A percentile compares a stretch with the other conserved stretches of the same genome.
Conservation (phyloP, 2,329 filamentous ascomycete species). For the Ophiostoma piceae region DNA sequence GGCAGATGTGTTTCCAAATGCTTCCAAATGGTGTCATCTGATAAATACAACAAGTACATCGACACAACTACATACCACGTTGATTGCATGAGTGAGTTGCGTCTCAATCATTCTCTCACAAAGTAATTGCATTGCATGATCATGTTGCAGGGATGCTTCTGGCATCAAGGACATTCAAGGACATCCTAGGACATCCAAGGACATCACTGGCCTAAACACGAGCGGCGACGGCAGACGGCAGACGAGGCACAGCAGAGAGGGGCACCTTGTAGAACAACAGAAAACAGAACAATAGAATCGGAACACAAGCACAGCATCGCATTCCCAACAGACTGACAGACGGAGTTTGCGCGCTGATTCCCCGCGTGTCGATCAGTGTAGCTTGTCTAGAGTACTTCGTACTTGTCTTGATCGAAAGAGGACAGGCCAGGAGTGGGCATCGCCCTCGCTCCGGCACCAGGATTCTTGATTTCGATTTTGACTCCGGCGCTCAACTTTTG, state of each 20-base stretch:
- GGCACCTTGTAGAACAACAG: neutral
- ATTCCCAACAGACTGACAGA: neutral
- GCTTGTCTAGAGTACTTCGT: too few species aligned
- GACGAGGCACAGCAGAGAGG: neutral
- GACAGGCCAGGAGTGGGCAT: neutral
- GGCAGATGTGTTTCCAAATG: neutral
- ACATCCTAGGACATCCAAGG: neutral
- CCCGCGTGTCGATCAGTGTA: conserved; percentile 1
- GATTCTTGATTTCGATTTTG: neutral
- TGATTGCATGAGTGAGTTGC: neutral
- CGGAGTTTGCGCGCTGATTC: neutral
- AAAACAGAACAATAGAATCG: neutral
- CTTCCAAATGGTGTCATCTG: neutral
- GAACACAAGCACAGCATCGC: neutral
- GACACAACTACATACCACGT: neutral
- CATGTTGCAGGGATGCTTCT: neutral
- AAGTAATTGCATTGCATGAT: neutral
- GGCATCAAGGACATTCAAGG: neutral
- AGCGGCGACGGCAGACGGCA: neutral
- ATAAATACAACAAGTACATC: neutral
- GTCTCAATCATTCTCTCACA: neutral
- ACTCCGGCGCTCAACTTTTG: neutral
- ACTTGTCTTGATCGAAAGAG: too few species aligned
- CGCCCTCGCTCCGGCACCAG: neutral
- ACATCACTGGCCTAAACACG: neutral